These are phyloP conservation scores for Lenzites betulinus DNA, from an alignment of 768 basidiomycete genomes.

Conservation along the genomic window DNA sequence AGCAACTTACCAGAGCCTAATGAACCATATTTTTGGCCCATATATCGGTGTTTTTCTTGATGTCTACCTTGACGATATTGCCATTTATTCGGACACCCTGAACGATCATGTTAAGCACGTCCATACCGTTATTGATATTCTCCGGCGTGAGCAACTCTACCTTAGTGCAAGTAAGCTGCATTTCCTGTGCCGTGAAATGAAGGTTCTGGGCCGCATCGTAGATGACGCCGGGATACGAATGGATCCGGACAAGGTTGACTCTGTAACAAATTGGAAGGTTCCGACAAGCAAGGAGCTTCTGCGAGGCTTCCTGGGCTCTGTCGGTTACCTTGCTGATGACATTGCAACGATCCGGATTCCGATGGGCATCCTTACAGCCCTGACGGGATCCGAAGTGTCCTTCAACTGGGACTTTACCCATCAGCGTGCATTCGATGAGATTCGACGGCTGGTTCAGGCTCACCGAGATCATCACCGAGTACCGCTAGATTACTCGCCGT, in stretches of 20 bases:
- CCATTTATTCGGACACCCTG: constrained; percentile 33
- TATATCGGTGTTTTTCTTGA: constrained; percentile 35
- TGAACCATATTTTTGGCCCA: constrained; percentile 31
- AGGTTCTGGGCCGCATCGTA: constrained; percentile 37
- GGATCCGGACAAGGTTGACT: no score
- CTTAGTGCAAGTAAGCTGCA: constrained; percentile 27
- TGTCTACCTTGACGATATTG: constrained; percentile 35
- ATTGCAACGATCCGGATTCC: constrained; percentile 43
- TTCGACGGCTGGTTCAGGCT: constrained; percentile 19
- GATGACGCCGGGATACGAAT: no score
- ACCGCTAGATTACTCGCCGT: constrained; percentile 28
- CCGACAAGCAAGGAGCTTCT: no score
- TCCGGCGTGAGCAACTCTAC: constrained; percentile 22
- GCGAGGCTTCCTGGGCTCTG: no score
- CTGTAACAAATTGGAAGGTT: no score
- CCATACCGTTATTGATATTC: constrained; percentile 14
- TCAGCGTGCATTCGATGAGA: constrained; percentile 35
- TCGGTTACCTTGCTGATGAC: no score
- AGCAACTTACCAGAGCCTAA: constrained; percentile 33
- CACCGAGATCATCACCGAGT: constrained; percentile 23
- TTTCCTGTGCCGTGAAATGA: constrained; percentile 24
- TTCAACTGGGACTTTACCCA: constrained; percentile 35
- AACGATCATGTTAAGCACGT: constrained; percentile 31
- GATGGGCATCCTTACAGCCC: constrained; percentile 36
- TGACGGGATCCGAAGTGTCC: constrained; percentile 14